Evolutionary conservation across 768 basidiomycete species (phyloP), one percentile per base, ranked within the genome.

Genomic region (Clitopilus passeckerianus): DNA sequence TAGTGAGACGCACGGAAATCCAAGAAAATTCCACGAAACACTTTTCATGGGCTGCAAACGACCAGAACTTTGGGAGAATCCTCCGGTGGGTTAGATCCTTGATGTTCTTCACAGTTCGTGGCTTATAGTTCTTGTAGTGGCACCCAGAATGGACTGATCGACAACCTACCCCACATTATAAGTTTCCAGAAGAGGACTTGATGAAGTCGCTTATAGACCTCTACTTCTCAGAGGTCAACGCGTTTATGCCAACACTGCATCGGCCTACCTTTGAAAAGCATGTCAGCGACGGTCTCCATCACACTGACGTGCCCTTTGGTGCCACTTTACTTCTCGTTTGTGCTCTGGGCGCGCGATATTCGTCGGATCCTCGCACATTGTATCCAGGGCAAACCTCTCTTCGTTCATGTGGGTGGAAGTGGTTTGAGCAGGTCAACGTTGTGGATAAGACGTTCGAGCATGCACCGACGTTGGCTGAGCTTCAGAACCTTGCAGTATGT

Each of bases 401-500:
- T 6, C 67, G 75, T 30, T 79, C 74, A 22, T 77, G 80, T 23
- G 89, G 86, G 0, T 88, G 86, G 85, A 80, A 78, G 59, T 90
- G 82, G 77, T 86, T 83, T 64, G 74, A 80, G 34, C 87, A 89
- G 66, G 83, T 91, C 7, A 77, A 87, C 56, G 75, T 84, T 60
- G 76, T 87, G 53, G 81, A 85, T 27, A 82, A 81, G 66, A 79
- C 80, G 0, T 75, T 90, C 37, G 76, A 86, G 18, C 75, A 80
- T 0, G 78, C 84, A 5, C 83, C 90, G 0, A 74, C 83, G 12
- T 68, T 95, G 63, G 81, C 85, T 68, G 91, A 93, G 62, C 71
- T 95, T 44, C 93, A 95, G 69, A 79, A 80, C 52, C 80, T 72
- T 80, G 83, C 78, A 63, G 86, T 87, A 68, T 62, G 83, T 72